Conservation (phyloP, 768 basidiomycete genomes). For the Mycena chlorophos region DNA sequence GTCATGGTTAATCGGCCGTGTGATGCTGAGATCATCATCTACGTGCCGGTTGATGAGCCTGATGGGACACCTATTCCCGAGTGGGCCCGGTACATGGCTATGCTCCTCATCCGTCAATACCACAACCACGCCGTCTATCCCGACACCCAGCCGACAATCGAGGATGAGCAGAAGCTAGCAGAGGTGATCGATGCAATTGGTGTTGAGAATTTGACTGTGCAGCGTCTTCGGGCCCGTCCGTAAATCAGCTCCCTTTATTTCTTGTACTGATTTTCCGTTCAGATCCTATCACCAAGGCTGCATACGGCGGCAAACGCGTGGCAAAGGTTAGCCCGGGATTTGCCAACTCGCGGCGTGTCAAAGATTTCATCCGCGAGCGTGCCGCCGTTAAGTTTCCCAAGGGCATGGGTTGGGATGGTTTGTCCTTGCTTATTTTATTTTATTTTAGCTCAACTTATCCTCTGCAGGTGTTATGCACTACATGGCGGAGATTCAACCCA, state of each 20-base stretch:
- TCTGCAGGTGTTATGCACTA: neutral
- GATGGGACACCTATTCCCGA: neutral
- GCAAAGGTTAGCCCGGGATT: neutral
- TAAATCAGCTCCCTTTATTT: neutral
- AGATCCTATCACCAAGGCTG: neutral
- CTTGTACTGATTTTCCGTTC: neutral
- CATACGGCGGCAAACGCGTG: neutral
- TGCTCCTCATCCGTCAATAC: neutral
- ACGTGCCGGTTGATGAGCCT: neutral
- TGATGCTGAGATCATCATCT: neutral
- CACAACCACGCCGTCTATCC: slow-evolving; percentile 15
- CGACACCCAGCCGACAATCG: slow-evolving; percentile 2
- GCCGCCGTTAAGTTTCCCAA: neutral
- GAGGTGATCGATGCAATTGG: slow-evolving; percentile 1
- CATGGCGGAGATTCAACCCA: neutral
- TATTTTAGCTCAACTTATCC: neutral
- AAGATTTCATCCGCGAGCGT: neutral
- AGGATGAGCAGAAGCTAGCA: neutral
- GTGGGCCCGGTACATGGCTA: neutral
- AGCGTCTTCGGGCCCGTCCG: slow-evolving; percentile 6
- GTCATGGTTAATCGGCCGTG: neutral
- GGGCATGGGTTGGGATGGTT: slow-evolving; percentile 9
- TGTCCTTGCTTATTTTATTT: neutral
- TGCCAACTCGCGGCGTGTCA: neutral
- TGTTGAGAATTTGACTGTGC: neutral